A percentile compares a stretch with the other conserved stretches of the same genome.
These are phyloP conservation scores for Microdochium trichocladiopsis DNA, from an alignment of 2,329 filamentous ascomycete genomes.

Conservation along the genomic window DNA sequence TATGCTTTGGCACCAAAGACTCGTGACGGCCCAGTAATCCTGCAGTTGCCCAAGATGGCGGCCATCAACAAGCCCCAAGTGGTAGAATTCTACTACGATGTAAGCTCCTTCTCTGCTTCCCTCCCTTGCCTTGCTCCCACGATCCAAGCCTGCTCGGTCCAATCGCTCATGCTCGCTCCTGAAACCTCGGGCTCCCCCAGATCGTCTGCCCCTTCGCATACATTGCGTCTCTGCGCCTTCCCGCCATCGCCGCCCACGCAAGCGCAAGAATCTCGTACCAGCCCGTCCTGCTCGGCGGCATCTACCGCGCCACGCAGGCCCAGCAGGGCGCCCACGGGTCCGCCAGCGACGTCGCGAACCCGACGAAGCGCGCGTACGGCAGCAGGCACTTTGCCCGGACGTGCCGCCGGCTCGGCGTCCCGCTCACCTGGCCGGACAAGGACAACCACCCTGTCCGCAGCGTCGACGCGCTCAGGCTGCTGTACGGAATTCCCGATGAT, in stretches of 20 bases:
- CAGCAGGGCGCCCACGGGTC: constrained; percentile 4
- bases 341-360: constrained; percentile 4
- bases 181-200: background rate
- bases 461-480: constrained; percentile 2
- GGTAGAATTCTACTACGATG: constrained; percentile 5
- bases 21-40: too few species aligned
- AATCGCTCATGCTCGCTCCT: too few species aligned
- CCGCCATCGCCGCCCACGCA: constrained; percentile 1
- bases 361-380: constrained; percentile 2
- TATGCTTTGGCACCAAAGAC: too few species aligned
- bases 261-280: constrained; percentile 1
- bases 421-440: background rate
- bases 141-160: background rate
- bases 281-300: constrained; percentile 5
- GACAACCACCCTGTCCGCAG: constrained; percentile 1
- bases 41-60: background rate
- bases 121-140: background rate
- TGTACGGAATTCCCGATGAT: constrained; percentile 1
- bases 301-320: constrained; percentile 3
- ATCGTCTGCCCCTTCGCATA: constrained; percentile 5
- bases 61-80: background rate
- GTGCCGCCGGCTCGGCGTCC: constrained; percentile 1
- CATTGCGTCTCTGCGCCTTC: constrained; percentile 5
- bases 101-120: background rate
- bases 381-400: background rate